A percentile compares a stretch with the other conserved stretches of the same genome.
phyloP scores from a whole-genome alignment of 352 stramenopile genomes.

The Phytophthora tentaculata region DNA sequence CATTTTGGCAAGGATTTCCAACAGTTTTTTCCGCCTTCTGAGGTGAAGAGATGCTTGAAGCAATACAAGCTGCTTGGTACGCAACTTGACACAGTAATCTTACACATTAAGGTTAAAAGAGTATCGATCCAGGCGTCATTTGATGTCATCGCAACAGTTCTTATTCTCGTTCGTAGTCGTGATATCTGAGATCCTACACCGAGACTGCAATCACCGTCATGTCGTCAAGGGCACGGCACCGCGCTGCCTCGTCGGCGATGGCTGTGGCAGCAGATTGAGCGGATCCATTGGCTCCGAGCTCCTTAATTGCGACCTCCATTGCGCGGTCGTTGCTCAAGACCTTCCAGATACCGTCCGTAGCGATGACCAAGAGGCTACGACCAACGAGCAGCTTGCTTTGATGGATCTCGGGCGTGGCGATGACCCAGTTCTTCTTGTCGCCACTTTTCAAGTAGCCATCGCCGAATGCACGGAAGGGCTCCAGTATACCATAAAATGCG shows the following conservation, averaged over 20 bases:
- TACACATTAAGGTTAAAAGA: too few relatives aligned
- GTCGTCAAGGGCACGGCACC: background rate
- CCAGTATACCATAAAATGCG: background rate
- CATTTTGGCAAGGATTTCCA: too few relatives aligned
- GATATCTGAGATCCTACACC: too few relatives aligned
- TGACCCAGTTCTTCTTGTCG: background rate
- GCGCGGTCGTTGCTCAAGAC: background rate
- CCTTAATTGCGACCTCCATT: background rate
- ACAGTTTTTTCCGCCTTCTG: too few relatives aligned
- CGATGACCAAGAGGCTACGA: background rate
- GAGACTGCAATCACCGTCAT: background rate
- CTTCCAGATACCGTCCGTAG: background rate
- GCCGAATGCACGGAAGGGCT: background rate
- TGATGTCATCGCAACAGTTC: too few relatives aligned
- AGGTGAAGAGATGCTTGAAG: too few relatives aligned
- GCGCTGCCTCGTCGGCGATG: background rate
- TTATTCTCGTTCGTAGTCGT: too few relatives aligned
- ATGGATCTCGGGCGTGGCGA: background rate
- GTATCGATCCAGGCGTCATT: too few relatives aligned
- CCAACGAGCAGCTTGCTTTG: background rate
- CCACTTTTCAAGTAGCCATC: background rate
- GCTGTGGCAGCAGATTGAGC: background rate
- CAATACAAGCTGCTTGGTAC: too few relatives aligned
- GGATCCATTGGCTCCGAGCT: background rate
- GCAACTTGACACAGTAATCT: too few relatives aligned